Conservation (phyloP, 441 rosid genomes). For the Arabidopsis hybrid region DNA sequence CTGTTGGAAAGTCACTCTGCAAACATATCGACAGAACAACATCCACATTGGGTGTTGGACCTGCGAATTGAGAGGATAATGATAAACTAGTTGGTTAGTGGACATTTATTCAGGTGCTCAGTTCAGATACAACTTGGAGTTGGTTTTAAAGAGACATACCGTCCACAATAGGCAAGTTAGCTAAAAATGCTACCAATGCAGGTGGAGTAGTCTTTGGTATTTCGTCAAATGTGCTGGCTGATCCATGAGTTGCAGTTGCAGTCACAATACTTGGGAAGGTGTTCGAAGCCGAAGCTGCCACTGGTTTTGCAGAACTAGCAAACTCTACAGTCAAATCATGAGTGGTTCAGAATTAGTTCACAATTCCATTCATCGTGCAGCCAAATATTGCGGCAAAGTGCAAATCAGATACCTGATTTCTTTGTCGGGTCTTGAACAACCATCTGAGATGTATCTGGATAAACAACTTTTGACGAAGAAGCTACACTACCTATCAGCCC, state of each 20-base stretch:
- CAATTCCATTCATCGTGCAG: constrained; percentile 5
- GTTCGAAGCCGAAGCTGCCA: constrained; percentile 54
- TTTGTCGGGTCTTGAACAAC: constrained; percentile 77
- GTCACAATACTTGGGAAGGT: constrained; percentile 52
- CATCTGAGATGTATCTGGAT: constrained; percentile 83
- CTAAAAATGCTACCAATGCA: constrained; percentile 72
- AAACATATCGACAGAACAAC: constrained; percentile 85
- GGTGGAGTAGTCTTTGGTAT: constrained; percentile 84
- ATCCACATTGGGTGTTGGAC: constrained; percentile 84
- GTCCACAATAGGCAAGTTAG: constrained; percentile 77
- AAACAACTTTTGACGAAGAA: constrained; percentile 58
- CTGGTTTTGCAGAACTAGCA: constrained; percentile 48
- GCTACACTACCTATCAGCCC: constrained; percentile 51
- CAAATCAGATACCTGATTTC: constrained; percentile 62
- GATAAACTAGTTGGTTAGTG: constrained; percentile 19
- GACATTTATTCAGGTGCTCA: constrained; percentile 18
- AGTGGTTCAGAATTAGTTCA: constrained; percentile 23
- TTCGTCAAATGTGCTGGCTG: constrained; percentile 62
- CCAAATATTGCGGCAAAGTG: constrained; percentile 20
- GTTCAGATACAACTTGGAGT: constrained; percentile 11
- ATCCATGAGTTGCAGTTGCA: constrained; percentile 51
- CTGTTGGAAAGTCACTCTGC: constrained; percentile 72
- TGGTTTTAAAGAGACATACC: constrained; percentile 54
- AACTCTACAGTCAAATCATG: constrained; percentile 47
- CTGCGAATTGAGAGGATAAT: constrained; percentile 44